Evolutionary conservation across 2,329 filamentous ascomycete genomes (phyloP), one percentile per base, ranked within the genome.

Genomic region (Ascochyta rabiei): DNA sequence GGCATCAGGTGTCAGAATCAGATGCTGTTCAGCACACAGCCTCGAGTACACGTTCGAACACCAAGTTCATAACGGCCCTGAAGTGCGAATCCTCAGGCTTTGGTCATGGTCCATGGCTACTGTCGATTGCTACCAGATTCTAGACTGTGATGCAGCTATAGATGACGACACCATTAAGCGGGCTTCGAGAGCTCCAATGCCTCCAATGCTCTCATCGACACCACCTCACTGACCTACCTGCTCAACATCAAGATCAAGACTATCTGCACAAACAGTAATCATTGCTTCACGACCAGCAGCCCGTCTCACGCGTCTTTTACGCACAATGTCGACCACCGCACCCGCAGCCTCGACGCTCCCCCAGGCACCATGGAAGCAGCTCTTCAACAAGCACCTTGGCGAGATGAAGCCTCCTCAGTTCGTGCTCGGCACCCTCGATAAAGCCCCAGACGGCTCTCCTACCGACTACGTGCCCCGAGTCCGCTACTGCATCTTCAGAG

Each of bases 401-500:
- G 76, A 79, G 61, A 80, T 82, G 75, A 71, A 75, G 48, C 74
- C 75, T 7, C 80, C 80, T 6, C 78, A 82, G 56, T 82, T 82
- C 59, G 80, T 82, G 49, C 77, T 82, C 55, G 75, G 76, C 43
- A 84, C 83, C 3, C 74, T 86, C 35, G 73, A 73, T 52, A 68
- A 70, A 16, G 77, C 76, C 6, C 75, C 80, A 23, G 43, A 67
- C 28, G 72, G 71, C 16, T 75, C 76, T n/a, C 71, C 77, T 0
- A 72, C 73, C 39, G 63, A 76, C 8, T 76, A 77, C 57, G 62
- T 80, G 1, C 79, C 81, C 0, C 84, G 90, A 48, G 88, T 86
- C 8, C 86, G 92, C 48, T 92, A 86, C 67, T 95, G 93, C 76
- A 86, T 96, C 68, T 93, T 86, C 77, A 89, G 93, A 57, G 91